Conservation (phyloP, 73 alveolate species). For the Urostyla sp. region DNA sequence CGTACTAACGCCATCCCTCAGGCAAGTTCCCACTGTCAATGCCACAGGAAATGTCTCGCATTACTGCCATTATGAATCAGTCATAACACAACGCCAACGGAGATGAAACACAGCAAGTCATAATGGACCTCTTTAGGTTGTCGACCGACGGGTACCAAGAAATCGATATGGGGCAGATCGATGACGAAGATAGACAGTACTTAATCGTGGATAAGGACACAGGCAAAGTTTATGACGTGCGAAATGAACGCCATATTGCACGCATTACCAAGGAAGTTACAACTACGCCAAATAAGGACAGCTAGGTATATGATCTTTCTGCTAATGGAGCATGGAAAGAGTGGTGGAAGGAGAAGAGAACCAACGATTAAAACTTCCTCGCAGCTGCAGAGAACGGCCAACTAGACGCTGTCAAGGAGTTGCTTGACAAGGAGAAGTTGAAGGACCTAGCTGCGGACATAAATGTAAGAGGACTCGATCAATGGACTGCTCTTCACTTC, state of each 20-base stretch:
- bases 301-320: too few relatives aligned
- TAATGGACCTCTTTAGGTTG: too few relatives aligned
- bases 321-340: constrained; percentile 38
- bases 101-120: too few relatives aligned
- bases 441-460: constrained; percentile 63
- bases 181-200: constrained; percentile 26
- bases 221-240: constrained; percentile 39
- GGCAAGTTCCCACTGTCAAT: too few relatives aligned
- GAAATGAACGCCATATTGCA: constrained; percentile 28
- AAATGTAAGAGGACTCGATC: constrained; percentile 69
- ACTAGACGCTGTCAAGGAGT: constrained; percentile 11
- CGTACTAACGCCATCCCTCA: too few relatives aligned
- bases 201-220: constrained; percentile 47
- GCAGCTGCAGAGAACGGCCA: constrained; percentile 59
- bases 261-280: neutral
- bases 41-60: too few relatives aligned
- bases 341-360: constrained; percentile 63
- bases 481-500: constrained; percentile 86
- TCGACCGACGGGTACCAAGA: constrained; percentile 17
- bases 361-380: neutral
- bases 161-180: constrained; percentile 45
- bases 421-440: constrained; percentile 40
- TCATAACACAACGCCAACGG: too few relatives aligned
- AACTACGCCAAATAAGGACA: neutral
- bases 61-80: too few relatives aligned